These are phyloP conservation scores for Austroboletus novae-zelandiae DNA, from an alignment of 1,284 basidiomycete genomes.

Conservation along the genomic window DNA sequence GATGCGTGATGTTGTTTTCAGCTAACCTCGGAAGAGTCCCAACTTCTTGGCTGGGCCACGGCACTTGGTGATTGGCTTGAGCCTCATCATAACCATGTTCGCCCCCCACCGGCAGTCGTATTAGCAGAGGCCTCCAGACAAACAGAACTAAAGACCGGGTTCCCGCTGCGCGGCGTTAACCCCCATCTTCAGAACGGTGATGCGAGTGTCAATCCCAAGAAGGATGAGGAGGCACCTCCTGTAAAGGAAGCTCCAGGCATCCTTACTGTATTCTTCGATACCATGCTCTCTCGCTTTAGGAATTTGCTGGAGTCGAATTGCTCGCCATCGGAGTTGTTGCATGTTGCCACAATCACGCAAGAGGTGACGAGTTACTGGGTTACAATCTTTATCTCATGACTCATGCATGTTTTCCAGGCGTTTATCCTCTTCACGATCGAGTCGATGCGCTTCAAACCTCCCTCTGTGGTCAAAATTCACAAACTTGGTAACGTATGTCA, in stretches of 20 bases:
- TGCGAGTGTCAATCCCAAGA: conserved; percentile 55
- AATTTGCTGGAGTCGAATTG: conserved; percentile 38
- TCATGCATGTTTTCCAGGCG: conserved; percentile 42
- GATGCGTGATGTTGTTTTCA: conserved; percentile 27
- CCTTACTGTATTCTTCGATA: conserved; percentile 59
- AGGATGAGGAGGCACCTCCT: conserved; percentile 64
- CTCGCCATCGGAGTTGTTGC: conserved; percentile 53
- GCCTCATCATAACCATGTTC: conserved; percentile 67
- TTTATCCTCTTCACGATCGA: conserved; percentile 64
- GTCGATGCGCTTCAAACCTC: conserved; percentile 66
- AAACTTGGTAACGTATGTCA: conserved; percentile 62
- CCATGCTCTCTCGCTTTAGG: conserved; percentile 52
- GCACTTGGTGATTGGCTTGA: conserved; percentile 70
- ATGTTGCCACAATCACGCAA: conserved; percentile 68
- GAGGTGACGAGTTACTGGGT: conserved; percentile 46
- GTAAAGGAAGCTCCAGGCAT: conserved; percentile 58
- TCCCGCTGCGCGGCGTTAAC: conserved; percentile 62
- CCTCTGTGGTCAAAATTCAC: conserved; percentile 65
- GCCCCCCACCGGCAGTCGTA: conserved; percentile 65
- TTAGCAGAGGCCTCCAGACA: conserved; percentile 71
- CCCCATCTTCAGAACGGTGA: conserved; percentile 44
- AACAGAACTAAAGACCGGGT: conserved; percentile 65
- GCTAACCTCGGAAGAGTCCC: conserved; percentile 63
- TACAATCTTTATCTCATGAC: conserved; percentile 3
- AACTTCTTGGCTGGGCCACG: conserved; percentile 55